Conservation (phyloP, 192 early-diverging fungal species). For the Geosiphon pyriformis region DNA sequence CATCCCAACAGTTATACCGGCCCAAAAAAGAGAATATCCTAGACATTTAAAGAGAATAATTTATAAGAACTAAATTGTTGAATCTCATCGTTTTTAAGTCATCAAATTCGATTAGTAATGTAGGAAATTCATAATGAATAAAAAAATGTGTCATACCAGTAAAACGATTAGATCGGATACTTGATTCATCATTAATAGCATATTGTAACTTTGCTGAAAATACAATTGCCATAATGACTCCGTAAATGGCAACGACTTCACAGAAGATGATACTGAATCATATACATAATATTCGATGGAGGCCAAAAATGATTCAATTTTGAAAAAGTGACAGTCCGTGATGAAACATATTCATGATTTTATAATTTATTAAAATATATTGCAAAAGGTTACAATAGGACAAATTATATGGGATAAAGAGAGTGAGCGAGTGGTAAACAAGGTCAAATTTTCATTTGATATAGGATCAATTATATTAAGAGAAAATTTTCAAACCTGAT, state of each 20-base stretch:
- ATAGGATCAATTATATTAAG: neutral
- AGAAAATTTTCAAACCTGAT: slow-evolving; percentile 55
- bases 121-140: no score
- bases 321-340: no score
- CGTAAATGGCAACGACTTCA: slow-evolving; percentile 99
- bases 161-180: slow-evolving; percentile 61
- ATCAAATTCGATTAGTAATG: no score
- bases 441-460: neutral
- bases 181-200: slow-evolving; percentile 40
- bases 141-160: slow-evolving; percentile 51
- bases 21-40: slow-evolving; percentile 95
- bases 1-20: slow-evolving; percentile 89
- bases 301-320: no score
- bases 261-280: slow-evolving; percentile 92
- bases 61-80: neutral
- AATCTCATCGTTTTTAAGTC: neutral
- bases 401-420: neutral
- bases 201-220: slow-evolving; percentile 81
- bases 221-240: slow-evolving; percentile 97
- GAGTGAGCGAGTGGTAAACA: neutral
- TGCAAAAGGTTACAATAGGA: no score
- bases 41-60: neutral
- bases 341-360: no score
- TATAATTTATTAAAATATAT: no score
- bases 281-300: no score